Evolutionary conservation across 768 basidiomycete genomes (phyloP).

Genomic region (Leucosporidium yakuticum): DNA sequence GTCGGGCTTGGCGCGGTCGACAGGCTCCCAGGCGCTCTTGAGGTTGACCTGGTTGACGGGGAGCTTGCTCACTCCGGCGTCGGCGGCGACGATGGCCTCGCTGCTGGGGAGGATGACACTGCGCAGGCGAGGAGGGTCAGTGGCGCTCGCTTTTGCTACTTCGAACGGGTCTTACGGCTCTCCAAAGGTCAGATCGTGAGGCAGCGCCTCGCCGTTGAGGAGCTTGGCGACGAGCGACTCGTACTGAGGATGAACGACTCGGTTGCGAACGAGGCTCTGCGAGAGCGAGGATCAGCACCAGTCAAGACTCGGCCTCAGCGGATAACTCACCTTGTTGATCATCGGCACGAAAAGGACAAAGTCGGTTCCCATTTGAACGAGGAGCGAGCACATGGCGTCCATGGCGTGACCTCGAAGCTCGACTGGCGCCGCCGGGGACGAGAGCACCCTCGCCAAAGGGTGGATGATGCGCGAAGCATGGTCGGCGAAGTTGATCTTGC

Average conservation of each 20-base stretch:
- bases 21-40: conserved; percentile 90
- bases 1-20: conserved; percentile 48
- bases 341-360: conserved; percentile 97
- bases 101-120: conserved; percentile 42
- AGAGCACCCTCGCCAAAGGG: conserved; percentile 81
- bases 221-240: conserved; percentile 83
- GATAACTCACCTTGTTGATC: conserved; percentile 73
- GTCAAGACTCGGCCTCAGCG: not conserved
- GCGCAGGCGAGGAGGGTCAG: conserved; percentile 15
- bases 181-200: conserved; percentile 70
- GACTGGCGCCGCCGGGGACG: conserved; percentile 50
- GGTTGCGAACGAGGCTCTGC: conserved; percentile 68
- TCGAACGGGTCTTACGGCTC: conserved; percentile 52
- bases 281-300: not conserved
- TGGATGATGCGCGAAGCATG: conserved; percentile 96
- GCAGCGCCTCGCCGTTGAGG: conserved; percentile 82
- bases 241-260: conserved; percentile 73
- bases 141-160: not conserved
- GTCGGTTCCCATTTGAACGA: conserved; percentile 89
- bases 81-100: conserved; percentile 42
- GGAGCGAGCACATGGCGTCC: conserved; percentile 86
- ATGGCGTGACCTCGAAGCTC: conserved; percentile 80
- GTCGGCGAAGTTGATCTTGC: conserved; percentile 93
- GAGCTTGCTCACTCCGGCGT: conserved; percentile 77
- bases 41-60: conserved; percentile 94